Base-by-base conservation (phyloP, 116 monocot species). In the Posidonia oceanica region DNA sequence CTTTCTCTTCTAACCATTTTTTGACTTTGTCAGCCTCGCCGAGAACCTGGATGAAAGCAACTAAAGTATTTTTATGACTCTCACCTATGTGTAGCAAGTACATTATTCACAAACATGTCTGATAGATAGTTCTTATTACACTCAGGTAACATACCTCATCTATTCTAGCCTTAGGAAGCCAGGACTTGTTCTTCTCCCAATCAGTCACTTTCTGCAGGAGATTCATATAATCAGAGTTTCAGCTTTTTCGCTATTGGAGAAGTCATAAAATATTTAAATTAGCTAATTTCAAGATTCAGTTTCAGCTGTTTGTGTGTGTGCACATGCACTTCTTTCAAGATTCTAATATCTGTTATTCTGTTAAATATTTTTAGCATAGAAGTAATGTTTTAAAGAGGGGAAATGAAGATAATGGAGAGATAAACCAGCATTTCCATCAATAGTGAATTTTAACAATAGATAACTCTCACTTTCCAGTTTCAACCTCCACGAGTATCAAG, bases 1-100 rank as follows among this genome's bases (percentile, higher is more conserved):
- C 90, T 76, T 90, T 90, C 67, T 86, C 82, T 67, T 98, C 83
- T 70, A 98, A 72, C 98, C 98, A 98, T 62, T 21, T 81, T 65
- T 81, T 86, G 38, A 86, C 13, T 62, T 88, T 93, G 18, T 84
- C 86, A 44, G 86, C 84, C 63, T 93, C 93, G 64, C 62, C 80
- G 44, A 78, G 42, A 48, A 93, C 80, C 98, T 98, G 76, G 48
- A 80, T 59, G 17, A 15, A 70, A 72, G 66, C 6, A 39, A 10
- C 3, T n/a, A 57, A 40, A 22, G 36, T 13, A 48, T 5, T 15
- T 22, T 54, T 10, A 53, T 18, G 38, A 14, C 13, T 3, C 18
- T 0, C 1, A 20, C 20, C 29, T 18, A 53, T 68, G 23, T 53
- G 6, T 13, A 36, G 36, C 37, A 68, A 14, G 13, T 40, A 37